These are phyloP conservation scores for Kwoniella europaea DNA, from an alignment of 768 basidiomycete species.

Conservation along the genomic window DNA sequence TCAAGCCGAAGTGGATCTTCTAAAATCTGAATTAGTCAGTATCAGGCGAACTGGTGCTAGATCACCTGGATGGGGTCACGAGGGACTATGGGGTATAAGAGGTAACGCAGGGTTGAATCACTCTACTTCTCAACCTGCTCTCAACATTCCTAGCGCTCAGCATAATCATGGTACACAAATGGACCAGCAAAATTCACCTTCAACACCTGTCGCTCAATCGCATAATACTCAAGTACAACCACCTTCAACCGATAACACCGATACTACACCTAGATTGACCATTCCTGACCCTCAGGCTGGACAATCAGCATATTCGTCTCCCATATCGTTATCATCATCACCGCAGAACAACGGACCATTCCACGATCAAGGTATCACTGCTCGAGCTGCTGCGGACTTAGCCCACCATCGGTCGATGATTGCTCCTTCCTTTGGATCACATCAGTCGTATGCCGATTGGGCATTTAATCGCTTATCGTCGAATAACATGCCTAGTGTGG, in stretches of 20 bases:
- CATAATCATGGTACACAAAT: neutral
- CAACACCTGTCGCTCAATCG: neutral
- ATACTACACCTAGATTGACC: neutral
- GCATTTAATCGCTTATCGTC: slow-evolving; percentile 29
- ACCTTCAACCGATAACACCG: neutral
- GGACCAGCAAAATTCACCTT: neutral
- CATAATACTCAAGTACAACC: neutral
- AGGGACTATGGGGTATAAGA: slow-evolving; percentile 9
- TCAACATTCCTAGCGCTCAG: neutral
- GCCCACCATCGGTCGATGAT: slow-evolving; percentile 20
- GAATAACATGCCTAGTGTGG: slow-evolving; percentile 1
- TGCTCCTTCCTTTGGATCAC: slow-evolving; percentile 28
- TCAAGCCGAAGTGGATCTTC: slow-evolving; percentile 15
- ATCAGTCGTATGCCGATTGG: slow-evolving; percentile 39
- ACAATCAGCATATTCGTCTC: slow-evolving; percentile 1
- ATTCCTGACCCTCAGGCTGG: neutral
- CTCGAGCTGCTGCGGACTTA: slow-evolving; percentile 37
- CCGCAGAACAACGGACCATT: neutral
- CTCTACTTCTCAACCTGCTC: neutral
- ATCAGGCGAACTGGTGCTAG: neutral
- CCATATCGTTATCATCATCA: neutral
- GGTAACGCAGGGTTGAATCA: neutral
- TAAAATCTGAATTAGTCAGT: slow-evolving; percentile 16
- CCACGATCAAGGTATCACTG: slow-evolving; percentile 17
- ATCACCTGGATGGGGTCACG: neutral